Evolutionary conservation across 805 yeast genomes (phyloP).

Genomic region (Danielozyma ontarioensis): DNA sequence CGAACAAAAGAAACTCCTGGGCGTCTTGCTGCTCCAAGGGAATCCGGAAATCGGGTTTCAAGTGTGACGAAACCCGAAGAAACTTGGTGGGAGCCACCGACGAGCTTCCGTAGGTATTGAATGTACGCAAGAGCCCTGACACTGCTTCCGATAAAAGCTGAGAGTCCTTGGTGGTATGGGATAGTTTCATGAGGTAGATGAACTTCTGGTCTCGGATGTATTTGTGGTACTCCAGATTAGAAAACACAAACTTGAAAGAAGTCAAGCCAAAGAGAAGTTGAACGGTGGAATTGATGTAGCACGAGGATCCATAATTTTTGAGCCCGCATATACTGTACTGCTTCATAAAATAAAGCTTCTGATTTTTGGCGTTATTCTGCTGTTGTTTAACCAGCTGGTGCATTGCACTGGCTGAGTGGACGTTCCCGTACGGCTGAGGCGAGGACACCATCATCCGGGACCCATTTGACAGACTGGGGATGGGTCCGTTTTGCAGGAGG

Average conservation of each 20-base stretch:
- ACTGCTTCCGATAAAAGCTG: constrained; percentile 45
- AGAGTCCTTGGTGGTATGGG: constrained; percentile 13
- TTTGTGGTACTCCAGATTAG: constrained; percentile 38
- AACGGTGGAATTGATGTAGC: constrained; percentile 70
- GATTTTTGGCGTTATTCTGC: constrained; percentile 8
- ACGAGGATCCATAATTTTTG: constrained; percentile 65
- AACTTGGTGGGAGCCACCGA: constrained; percentile 64
- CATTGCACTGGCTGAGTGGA: no score
- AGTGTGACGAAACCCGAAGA: constrained; percentile 42
- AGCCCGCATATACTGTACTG: constrained; percentile 55
- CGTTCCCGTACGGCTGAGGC: no score
- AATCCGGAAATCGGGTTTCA: constrained; percentile 64
- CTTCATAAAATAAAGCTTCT: constrained; percentile 21
- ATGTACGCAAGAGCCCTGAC: constrained; percentile 50
- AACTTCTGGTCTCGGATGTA: constrained; percentile 34
- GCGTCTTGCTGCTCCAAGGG: constrained; percentile 81
- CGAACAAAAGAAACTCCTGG: constrained; percentile 65
- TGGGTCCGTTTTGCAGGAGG: not conserved
- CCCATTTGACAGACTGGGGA: no score
- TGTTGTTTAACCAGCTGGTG: constrained; percentile 23
- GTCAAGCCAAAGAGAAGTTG: constrained; percentile 61
- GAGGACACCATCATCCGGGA: no score
- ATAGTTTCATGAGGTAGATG: constrained; percentile 15
- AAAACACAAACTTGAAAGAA: constrained; percentile 45
- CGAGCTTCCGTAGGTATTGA: constrained; percentile 53